Evolutionary conservation across 345 rosid genomes (phyloP), one percentile per base, ranked within the genome.

Genomic region (Salix caprea): DNA sequence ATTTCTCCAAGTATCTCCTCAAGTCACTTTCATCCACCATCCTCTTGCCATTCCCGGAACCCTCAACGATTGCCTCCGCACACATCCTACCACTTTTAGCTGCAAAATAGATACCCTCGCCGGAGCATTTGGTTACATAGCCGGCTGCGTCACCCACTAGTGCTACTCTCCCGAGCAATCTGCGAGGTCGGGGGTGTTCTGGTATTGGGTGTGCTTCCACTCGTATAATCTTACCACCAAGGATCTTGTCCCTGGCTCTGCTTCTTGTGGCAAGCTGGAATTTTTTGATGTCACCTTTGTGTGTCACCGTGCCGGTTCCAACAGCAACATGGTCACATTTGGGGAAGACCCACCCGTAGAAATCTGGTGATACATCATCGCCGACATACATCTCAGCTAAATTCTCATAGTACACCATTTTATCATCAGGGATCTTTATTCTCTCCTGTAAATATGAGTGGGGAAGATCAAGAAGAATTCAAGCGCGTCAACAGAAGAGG

Each of bases 81-180:
- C 98, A 94, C 97, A 92, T 92, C 73, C 96, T 89, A 66, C 98
- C 98, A 72, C 98, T 94, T 89, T 92, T 92, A 0, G 97, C 98
- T 0, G 98, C 98, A 7, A 94, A 94, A 56, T 94, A 94, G 74
- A 94, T 94, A 4, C 98, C 97, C 75, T 94, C 98, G 0, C 98
- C 98, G 0, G 97, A 94, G 84, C 98, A 94, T 78, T 92, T 94
- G 0, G 98, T 94, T 66, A 94, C 97, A 4, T 94, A 92, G 8
- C 98, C 98, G 0, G 98, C 98, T 21, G 98, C 97, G 34, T 94
- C 97, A 3, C 98, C 97, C 0, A 91, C 97, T 24, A 92, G 71
- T 62, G 98, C 92, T 5, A 92, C 98, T 72, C 98, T 84, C 32
- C 88, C 90, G 0, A 79, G 83, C 23, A 91, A 46, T 77, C 98